Base-by-base conservation (phyloP, 2,329 filamentous ascomycete species). In the Lachnellula cervina region DNA sequence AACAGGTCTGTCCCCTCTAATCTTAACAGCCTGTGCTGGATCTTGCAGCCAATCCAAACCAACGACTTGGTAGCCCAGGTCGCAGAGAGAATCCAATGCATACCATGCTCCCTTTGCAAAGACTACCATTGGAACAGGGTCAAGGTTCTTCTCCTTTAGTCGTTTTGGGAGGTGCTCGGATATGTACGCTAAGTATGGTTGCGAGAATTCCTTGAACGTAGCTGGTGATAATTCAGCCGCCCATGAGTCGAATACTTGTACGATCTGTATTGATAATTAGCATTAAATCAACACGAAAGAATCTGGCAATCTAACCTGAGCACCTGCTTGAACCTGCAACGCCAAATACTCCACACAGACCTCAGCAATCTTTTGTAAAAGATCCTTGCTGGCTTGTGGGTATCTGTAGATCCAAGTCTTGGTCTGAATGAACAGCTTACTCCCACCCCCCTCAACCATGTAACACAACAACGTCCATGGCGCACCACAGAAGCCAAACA, bases 41-140 rank as follows among this genome's bases (percentile, higher is more conserved):
- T 94, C 90, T 66, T 97, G 89, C 48, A 95, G 79, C 94, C 94
- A 99, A 74, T 99, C 94, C 62, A 99, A 78, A 5, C 94, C 90
- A 55, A 99, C 88, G 38, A 97, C 90, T 68, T 97, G 83, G 77
- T 97, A 99, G 42, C 91, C 92, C 16, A 92, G 82, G 67, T 91
- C 78, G 75, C 92, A 97, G 19, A 94, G 82, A 34, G 89, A 85
- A 64, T 97, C 89, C 49, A 99, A 79, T 4, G 91, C 90, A 72
- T 96, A 94, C 89, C 94, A 97, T 11, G 94, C 93, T 11, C 94
- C 94, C 77, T 99, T 99, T 37, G 94, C 91, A 72, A 99, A 99
- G 23, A 97, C 91, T 5, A 92, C 95, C 92, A 97, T 97, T 3
- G 94, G 94, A 3, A 99, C 93, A 11, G 77, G 79, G 56, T 92